Conservation (phyloP, 306 rosid genomes). For the Coriaria nepalensis region DNA sequence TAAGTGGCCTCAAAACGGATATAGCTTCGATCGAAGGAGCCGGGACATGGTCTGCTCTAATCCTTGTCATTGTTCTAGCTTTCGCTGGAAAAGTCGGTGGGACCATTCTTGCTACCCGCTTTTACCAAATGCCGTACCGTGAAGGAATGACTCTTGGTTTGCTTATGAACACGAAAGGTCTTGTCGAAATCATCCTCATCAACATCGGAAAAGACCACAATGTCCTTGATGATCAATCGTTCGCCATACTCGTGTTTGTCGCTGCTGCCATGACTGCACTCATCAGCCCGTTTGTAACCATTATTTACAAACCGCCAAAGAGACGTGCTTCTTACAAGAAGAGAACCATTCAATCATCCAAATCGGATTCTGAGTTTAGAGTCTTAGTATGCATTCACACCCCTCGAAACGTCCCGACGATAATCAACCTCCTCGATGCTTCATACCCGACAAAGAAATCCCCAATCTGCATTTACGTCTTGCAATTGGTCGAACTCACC, state of each 20-base stretch:
- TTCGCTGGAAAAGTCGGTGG: constrained; percentile 65
- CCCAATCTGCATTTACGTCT: constrained; percentile 58
- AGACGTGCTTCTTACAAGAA: constrained; percentile 38
- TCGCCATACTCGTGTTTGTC: constrained; percentile 71
- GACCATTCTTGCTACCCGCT: constrained; percentile 37
- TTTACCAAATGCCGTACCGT: constrained; percentile 45
- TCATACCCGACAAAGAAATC: constrained; percentile 62
- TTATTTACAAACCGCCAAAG: constrained; percentile 55
- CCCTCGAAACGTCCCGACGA: constrained; percentile 78
- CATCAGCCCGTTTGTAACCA: constrained; percentile 45
- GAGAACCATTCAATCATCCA: constrained; percentile 47
- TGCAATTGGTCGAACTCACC: constrained; percentile 78
- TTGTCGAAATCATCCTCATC: constrained; percentile 71
- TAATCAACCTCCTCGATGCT: constrained; percentile 75
- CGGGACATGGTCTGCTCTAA: constrained; percentile 36
- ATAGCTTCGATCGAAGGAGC: constrained; percentile 19
- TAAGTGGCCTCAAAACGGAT: constrained; percentile 74
- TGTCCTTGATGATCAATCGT: constrained; percentile 61
- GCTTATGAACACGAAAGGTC: constrained; percentile 96
- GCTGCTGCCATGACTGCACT: constrained; percentile 56
- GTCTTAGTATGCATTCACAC: constrained; percentile 56
- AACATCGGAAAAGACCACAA: constrained; percentile 82
- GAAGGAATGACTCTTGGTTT: constrained; percentile 73
- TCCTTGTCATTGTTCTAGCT: constrained; percentile 44
- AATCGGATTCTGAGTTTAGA: constrained; percentile 51